These are phyloP conservation scores for Aspergillus bridgeri DNA, from an alignment of 495 filamentous ascomycete species.

Conservation along the genomic window DNA sequence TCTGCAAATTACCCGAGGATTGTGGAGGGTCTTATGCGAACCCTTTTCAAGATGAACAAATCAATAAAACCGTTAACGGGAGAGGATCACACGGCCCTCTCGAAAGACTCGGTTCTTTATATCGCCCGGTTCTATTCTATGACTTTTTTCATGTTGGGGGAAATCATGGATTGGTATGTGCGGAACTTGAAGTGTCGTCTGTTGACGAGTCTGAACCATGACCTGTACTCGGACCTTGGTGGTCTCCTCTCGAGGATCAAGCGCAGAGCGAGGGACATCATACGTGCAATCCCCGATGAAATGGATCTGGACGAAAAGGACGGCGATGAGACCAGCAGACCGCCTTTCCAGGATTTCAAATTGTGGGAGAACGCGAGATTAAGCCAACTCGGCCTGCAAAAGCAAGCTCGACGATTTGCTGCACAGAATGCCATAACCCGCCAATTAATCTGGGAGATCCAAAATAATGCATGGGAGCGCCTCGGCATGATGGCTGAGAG, in stretches of 20 bases:
- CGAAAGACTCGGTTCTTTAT: conserved; percentile 21
- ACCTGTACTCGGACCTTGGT: conserved; percentile 41
- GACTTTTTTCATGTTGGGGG: conserved; percentile 45
- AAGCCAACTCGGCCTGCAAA: conserved; percentile 37
- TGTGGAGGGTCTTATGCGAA: conserved; percentile 40
- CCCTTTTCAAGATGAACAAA: conserved; percentile 42
- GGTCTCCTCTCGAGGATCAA: conserved; percentile 39
- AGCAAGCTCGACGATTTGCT: conserved; percentile 33
- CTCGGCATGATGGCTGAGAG: conserved; percentile 24
- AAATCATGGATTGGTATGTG: conserved; percentile 49
- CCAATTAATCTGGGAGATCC: conserved; percentile 44
- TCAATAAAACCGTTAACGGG: conserved; percentile 27
- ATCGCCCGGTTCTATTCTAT: conserved; percentile 44
- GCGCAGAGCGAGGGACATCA: conserved; percentile 23
- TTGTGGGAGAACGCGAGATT: conserved; percentile 38
- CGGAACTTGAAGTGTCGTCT: conserved; percentile 38
- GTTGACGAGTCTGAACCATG: conserved; percentile 45
- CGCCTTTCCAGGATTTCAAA: conserved; percentile 23
- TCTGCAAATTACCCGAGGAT: conserved; percentile 43
- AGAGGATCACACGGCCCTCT: conserved; percentile 10
- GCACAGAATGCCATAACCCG: conserved; percentile 40
- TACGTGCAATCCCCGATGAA: conserved; percentile 16
- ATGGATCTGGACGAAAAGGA: conserved; percentile 29
- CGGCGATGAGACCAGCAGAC: not conserved
- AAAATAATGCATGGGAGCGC: conserved; percentile 35